Conservation (phyloP, 2,329 filamentous ascomycete species). For the Scolecobasidium constrictum region DNA sequence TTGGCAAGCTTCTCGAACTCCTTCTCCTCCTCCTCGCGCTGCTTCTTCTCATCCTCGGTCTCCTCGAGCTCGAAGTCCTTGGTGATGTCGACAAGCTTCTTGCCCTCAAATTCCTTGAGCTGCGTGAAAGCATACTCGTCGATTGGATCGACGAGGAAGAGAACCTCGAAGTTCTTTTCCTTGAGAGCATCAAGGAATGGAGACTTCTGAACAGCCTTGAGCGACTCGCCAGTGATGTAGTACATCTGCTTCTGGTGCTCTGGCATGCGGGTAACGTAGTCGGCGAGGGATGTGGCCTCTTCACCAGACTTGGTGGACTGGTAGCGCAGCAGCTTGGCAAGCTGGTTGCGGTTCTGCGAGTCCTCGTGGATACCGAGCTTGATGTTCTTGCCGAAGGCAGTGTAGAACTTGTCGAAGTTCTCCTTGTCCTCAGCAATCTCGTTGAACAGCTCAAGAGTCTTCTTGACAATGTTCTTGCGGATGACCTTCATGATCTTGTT, state of each 20-base stretch:
- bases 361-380: constrained; percentile 99
- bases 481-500: constrained; percentile 99
- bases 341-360: constrained; percentile 82
- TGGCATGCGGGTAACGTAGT: constrained; percentile 98
- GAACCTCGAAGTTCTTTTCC: constrained; percentile 98
- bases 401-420: constrained; percentile 99
- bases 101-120: constrained; percentile 99
- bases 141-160: constrained; percentile 98
- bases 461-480: constrained; percentile 99
- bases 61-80: constrained; percentile 99
- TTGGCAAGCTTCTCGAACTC: constrained; percentile 92
- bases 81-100: constrained; percentile 99
- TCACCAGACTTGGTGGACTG: constrained; percentile 98
- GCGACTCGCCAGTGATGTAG: constrained; percentile 99
- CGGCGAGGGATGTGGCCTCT: constrained; percentile 83
- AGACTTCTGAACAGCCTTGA: constrained; percentile 96
- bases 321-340: constrained; percentile 98
- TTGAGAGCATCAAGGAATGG: constrained; percentile 98
- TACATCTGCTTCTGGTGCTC: constrained; percentile 99
- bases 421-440: constrained; percentile 99
- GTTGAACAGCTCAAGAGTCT: constrained; percentile 97
- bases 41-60: constrained; percentile 97
- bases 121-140: constrained; percentile 99
- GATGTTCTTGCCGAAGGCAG: constrained; percentile 99
- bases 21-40: constrained; percentile 95